Base-by-base conservation (phyloP, 768 basidiomycete species). In the Pisolithus marmoratus region DNA sequence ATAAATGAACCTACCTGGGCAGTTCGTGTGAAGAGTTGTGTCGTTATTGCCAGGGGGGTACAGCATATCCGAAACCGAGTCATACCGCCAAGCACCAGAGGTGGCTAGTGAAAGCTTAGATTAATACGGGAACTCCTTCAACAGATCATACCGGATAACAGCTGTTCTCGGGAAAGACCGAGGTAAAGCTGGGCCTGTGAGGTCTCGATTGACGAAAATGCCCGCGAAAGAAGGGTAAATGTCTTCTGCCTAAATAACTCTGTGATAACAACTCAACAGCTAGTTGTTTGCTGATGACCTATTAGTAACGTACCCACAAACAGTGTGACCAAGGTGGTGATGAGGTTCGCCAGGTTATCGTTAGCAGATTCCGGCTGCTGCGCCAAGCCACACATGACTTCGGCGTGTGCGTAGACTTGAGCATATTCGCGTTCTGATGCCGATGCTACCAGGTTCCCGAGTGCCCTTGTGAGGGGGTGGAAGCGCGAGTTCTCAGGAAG, bases 121-220 rank as follows among this genome's bases (percentile, higher is more conserved):
- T 27, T 7, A 7, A 12, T 8, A 34, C 48, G 23, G 17, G 37
- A 42, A 48, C 23, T 29, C 15, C 14, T 22, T 37, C 3, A 22
- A 12, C 20, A 40, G 22, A 27, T 50, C 66, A 19, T 57, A 73
- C 74, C 57, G 31, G 63, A 42, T 26, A 72, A 49, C 2, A 74
- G 54, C 41, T 66, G 58, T 12, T 74, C 69, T 1, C 49, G 37
- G 5, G 63, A 49, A 17, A 81, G 65, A 22, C 83, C 82, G 38
- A 88, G 72, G 61, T 86, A 87, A 24, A 56, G 65, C 56, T 80
- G 75, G 12, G 80, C 82, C 4, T 83, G 70, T 2, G 74, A 50
- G 11, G 82, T 54, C 12, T 80, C 76, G 22, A 90, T 67, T 2
- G 83, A 81, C 3, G 78, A 75, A 65, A 86, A 88, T n/a, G 83